These are phyloP conservation scores for Neurospora intermedia DNA, from an alignment of 495 filamentous ascomycete species.

Conservation along the genomic window DNA sequence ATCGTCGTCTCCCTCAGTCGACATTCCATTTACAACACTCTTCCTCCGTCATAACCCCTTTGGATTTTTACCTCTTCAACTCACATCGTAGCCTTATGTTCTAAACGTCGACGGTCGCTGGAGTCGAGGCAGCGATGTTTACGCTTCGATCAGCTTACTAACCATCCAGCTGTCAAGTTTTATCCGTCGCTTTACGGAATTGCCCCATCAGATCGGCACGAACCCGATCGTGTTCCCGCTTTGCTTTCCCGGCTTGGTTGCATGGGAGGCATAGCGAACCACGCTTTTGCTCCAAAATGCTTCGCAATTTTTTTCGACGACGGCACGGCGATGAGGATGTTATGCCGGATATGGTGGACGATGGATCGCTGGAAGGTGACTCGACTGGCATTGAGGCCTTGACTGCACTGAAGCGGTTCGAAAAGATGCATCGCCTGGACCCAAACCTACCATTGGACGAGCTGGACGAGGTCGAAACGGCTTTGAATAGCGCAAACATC, in stretches of 20 bases:
- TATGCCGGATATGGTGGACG: constrained; percentile 15
- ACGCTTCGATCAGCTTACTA: background rate
- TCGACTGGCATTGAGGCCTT: constrained; percentile 21
- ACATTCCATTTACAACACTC: background rate
- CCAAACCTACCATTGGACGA: constrained; percentile 57
- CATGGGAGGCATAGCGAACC: constrained; percentile 14
- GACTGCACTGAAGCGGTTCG: constrained; percentile 35
- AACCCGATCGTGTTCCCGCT: constrained; percentile 5
- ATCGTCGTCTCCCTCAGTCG: background rate
- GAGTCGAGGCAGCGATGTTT: background rate
- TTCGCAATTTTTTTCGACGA: constrained; percentile 17
- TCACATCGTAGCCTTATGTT: background rate
- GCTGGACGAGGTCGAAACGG: constrained; percentile 48
- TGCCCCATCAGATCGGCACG: constrained; percentile 5
- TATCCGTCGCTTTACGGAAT: constrained; percentile 9
- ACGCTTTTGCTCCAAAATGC: constrained; percentile 3
- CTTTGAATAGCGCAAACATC: constrained; percentile 42
- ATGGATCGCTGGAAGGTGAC: constrained; percentile 20
- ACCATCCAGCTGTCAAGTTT: background rate
- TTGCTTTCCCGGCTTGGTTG: constrained; percentile 12
- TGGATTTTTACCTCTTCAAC: background rate
- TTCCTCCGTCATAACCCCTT: background rate
- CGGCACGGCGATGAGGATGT: constrained; percentile 15
- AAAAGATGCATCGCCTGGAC: constrained; percentile 55
- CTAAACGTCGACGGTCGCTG: background rate